Percentiles rank a stretch among this genome's conserved stretches.
Conservation (phyloP, 352 stramenopile species). For the Pelagophyceae sp. region DNA sequence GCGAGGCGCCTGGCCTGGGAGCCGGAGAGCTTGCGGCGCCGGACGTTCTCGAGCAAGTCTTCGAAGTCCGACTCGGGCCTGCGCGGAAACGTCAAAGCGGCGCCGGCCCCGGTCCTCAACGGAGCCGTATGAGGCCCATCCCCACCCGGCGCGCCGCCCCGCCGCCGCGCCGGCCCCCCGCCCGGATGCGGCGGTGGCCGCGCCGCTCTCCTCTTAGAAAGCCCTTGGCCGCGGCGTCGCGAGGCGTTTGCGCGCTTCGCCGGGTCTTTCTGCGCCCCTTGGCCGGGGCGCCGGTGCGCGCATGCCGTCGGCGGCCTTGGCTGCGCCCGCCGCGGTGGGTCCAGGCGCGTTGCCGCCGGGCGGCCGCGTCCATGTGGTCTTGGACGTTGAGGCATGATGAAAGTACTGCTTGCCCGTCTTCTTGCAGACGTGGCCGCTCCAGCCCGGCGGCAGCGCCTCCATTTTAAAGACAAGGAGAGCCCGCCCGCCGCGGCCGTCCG, state of each 20-base stretch:
- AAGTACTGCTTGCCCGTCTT: constrained; percentile 17
- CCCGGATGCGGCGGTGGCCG: no score
- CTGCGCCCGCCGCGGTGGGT: background rate
- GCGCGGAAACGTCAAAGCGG: no score
- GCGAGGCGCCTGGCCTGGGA: constrained; percentile 1
- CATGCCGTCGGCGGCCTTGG: background rate
- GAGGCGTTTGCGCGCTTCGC: no score
- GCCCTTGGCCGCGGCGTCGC: no score
- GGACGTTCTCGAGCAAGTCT: background rate
- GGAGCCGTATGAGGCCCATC: no score
- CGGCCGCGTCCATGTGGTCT: constrained; percentile 13
- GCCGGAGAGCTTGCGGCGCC: background rate
- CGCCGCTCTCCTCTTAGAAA: no score
- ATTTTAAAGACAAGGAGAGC: background rate
- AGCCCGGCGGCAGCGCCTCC: background rate
- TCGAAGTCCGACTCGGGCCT: constrained; percentile 11
- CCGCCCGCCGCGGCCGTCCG: no score
- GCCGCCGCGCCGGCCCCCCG: no score
- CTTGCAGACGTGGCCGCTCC: constrained; percentile 7
- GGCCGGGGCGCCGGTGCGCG: background rate
- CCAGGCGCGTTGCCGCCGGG: background rate
- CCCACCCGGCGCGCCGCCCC: no score
- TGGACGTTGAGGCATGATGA: background rate
- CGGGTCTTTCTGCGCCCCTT: background rate
- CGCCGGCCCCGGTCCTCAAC: no score